A percentile compares a stretch with the other conserved stretches of the same genome.
Evolutionary conservation across 306 rosid genomes (phyloP).

Genomic region (Castanospermum australe): DNA sequence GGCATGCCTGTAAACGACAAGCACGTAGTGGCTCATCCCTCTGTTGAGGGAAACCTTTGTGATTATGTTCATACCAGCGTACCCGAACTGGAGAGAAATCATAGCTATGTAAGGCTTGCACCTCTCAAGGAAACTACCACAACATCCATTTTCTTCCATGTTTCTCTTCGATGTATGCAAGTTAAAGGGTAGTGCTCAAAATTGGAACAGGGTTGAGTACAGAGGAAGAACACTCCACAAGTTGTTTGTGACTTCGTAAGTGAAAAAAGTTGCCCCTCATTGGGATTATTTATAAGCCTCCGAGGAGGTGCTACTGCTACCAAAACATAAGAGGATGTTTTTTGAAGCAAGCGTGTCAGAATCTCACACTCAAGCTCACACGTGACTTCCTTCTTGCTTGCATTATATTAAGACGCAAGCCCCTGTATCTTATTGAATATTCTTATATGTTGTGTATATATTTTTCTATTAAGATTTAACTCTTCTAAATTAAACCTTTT

Average conservation of each 20-base stretch:
- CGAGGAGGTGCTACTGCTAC: background rate
- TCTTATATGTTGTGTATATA: constrained; percentile 6
- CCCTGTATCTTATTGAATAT: constrained; percentile 26
- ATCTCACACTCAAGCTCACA: constrained; percentile 27
- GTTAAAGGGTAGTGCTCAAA: background rate
- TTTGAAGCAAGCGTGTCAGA: constrained; percentile 29
- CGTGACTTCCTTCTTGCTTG: constrained; percentile 30
- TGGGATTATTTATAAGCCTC: constrained; percentile 38
- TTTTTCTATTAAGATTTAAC: too few species aligned
- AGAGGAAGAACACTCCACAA: constrained; percentile 54
- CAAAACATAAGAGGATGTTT: background rate
- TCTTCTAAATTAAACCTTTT: too few species aligned
- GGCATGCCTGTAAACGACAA: constrained; percentile 87
- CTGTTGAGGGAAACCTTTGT: constrained; percentile 82
- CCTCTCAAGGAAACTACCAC: constrained; percentile 41
- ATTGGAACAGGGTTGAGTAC: constrained; percentile 10
- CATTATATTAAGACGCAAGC: constrained; percentile 2
- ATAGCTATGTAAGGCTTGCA: constrained; percentile 89
- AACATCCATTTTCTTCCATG: constrained; percentile 47
- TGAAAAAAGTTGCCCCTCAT: constrained; percentile 7
- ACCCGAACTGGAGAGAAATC: constrained; percentile 84
- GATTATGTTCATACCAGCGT: constrained; percentile 94
- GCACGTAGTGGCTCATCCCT: constrained; percentile 92
- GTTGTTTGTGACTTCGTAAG: constrained; percentile 54
- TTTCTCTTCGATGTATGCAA: background rate